Evolutionary conservation across 1,284 basidiomycete genomes (phyloP).

Genomic region (Trichosporon ovoides): DNA sequence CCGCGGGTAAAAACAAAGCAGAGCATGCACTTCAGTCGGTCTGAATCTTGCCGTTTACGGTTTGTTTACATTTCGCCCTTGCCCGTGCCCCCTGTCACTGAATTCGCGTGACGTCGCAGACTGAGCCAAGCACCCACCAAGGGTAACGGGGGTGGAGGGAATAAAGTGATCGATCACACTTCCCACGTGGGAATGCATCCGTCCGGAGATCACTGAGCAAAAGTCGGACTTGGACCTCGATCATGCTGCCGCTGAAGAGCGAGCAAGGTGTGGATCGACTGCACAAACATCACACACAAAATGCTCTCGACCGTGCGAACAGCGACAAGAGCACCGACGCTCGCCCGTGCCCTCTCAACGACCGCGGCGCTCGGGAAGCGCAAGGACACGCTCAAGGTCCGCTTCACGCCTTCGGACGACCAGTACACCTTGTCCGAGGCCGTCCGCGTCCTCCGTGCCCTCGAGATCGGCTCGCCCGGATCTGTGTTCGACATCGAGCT

Average conservation of each 20-base stretch:
- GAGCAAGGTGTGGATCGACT: neutral
- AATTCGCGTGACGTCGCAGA: neutral
- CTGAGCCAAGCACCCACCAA: too few relatives aligned
- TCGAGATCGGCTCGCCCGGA: conserved; percentile 68
- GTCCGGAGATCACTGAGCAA: neutral
- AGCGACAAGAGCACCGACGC: conserved; percentile 1
- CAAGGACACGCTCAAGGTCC: conserved; percentile 12
- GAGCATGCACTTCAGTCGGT: neutral
- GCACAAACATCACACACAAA: neutral
- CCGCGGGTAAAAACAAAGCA: neutral
- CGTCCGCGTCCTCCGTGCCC: conserved; percentile 51
- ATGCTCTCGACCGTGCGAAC: neutral
- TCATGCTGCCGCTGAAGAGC: neutral
- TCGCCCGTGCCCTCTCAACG: conserved; percentile 18
- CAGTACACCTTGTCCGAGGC: conserved; percentile 37
- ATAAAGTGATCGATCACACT: neutral
- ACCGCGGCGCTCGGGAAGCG: conserved; percentile 24
- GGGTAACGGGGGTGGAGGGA: neutral
- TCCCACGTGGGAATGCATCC: conserved; percentile 5
- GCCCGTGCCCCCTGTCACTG: neutral
- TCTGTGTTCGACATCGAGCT: conserved; percentile 74
- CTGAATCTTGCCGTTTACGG: neutral
- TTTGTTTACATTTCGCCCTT: conserved; percentile 1
- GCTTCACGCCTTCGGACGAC: conserved; percentile 24
- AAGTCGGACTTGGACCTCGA: neutral